These are phyloP conservation scores for Pichia sp. DNA, from an alignment of 1,139 yeast species.

Conservation along the genomic window DNA sequence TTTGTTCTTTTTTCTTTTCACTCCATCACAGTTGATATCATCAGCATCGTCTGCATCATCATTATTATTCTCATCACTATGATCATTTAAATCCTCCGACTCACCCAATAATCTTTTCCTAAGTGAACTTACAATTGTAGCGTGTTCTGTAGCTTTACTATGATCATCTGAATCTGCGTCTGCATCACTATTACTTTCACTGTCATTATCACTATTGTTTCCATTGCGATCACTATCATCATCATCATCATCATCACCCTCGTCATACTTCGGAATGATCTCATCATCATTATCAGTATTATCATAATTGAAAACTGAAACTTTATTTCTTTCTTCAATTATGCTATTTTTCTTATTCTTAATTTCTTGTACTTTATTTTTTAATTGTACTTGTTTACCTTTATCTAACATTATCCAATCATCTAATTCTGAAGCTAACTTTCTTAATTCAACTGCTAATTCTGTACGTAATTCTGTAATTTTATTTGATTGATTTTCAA, in stretches of 20 bases:
- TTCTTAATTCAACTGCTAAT: conserved; percentile 39
- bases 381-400: conserved; percentile 37
- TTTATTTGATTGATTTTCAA: conserved; percentile 25
- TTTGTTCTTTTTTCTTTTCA: not conserved
- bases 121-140: not conserved
- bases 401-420: conserved; percentile 44
- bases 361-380: conserved; percentile 20
- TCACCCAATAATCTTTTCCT: conserved; percentile 6
- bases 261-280: conserved; percentile 30
- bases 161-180: conserved; percentile 1
- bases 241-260: conserved; percentile 30
- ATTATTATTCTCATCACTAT: not conserved
- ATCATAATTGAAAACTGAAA: conserved; percentile 25
- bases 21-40: not conserved
- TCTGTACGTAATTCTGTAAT: conserved; percentile 32
- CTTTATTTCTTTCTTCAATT: conserved; percentile 6
- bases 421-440: conserved; percentile 36
- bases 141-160: not conserved
- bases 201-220: conserved; percentile 22
- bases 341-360: conserved; percentile 14
- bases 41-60: not conserved
- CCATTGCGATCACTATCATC: conserved; percentile 32
- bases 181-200: conserved; percentile 22
- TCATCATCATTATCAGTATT: conserved; percentile 20
- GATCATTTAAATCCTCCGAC: not conserved